Conservation (phyloP, 352 stramenopile genomes). For the Phytophthora vignae region DNA sequence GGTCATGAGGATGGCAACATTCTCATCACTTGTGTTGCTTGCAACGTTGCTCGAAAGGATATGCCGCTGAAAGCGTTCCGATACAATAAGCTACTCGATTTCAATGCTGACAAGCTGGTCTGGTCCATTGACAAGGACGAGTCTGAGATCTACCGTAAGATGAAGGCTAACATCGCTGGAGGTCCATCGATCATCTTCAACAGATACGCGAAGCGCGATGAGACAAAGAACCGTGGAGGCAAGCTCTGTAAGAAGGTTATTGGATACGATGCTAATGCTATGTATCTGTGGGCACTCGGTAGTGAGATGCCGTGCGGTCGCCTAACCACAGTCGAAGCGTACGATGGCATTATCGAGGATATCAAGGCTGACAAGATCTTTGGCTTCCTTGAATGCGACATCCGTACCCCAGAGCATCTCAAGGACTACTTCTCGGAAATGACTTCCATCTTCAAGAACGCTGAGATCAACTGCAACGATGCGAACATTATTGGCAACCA, state of each 20-base stretch:
- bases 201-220: conserved; percentile 13
- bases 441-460: conserved; percentile 35
- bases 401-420: conserved; percentile 38
- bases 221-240: conserved; percentile 10
- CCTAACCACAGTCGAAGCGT: not conserved
- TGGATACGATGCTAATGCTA: too few species aligned
- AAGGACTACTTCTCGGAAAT: conserved; percentile 46
- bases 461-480: not conserved
- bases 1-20: conserved; percentile 22
- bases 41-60: conserved; percentile 37
- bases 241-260: too few species aligned
- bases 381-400: conserved; percentile 49
- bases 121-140: not conserved
- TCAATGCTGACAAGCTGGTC: conserved; percentile 6
- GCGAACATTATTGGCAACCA: not conserved
- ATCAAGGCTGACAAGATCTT: conserved; percentile 43
- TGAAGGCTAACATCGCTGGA: not conserved
- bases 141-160: conserved; percentile 1
- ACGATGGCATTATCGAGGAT: conserved; percentile 16
- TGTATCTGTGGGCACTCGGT: conserved; percentile 13
- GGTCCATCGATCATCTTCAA: conserved; percentile 12
- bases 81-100: conserved; percentile 29
- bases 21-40: conserved; percentile 28
- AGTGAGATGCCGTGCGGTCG: conserved; percentile 44
- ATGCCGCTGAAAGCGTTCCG: conserved; percentile 35